A percentile compares a stretch with the other conserved stretches of the same genome.
Evolutionary conservation across 2,329 filamentous ascomycete species (phyloP).

Genomic region (Fusarium robinianum): DNA sequence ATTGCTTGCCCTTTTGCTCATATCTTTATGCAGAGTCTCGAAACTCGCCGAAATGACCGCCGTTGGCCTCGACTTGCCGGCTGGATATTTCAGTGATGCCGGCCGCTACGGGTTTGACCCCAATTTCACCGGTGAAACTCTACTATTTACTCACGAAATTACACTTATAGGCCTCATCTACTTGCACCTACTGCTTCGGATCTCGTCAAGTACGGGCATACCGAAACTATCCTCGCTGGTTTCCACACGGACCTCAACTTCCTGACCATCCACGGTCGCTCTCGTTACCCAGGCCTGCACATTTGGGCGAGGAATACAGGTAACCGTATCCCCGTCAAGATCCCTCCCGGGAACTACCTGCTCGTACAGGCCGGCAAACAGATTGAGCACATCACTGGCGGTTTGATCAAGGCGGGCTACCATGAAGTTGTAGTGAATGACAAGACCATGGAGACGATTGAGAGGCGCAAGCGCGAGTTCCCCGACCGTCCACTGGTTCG

Average conservation of each 20-base stretch:
- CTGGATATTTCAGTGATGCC: conserved; percentile 57
- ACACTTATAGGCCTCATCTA: conserved; percentile 60
- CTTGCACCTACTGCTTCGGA: conserved; percentile 65
- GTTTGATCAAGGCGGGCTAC: conserved; percentile 64
- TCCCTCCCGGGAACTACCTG: conserved; percentile 61
- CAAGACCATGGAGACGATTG: conserved; percentile 53
- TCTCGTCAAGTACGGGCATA: conserved; percentile 55
- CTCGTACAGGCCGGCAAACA: conserved; percentile 67
- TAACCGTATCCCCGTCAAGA: conserved; percentile 60
- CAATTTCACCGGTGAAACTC: background rate
- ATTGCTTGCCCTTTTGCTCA: background rate
- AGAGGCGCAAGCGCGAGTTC: conserved; percentile 45
- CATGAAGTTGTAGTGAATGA: conserved; percentile 65
- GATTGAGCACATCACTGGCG: conserved; percentile 64
- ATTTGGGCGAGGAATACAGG: conserved; percentile 68
- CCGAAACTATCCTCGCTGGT: conserved; percentile 64
- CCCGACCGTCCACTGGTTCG: conserved; percentile 58
- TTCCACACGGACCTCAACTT: conserved; percentile 70
- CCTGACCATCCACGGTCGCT: conserved; percentile 66
- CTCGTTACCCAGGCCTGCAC: conserved; percentile 64
- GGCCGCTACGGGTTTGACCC: conserved; percentile 56
- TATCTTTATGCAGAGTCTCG: conserved; percentile 48
- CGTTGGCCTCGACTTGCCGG: conserved; percentile 58
- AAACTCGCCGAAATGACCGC: conserved; percentile 64
- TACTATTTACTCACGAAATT: background rate